A percentile compares a stretch with the other conserved stretches of the same genome.
Conservation (phyloP, 2,329 filamentous ascomycete species). For the Hymenoscyphus scutula region DNA sequence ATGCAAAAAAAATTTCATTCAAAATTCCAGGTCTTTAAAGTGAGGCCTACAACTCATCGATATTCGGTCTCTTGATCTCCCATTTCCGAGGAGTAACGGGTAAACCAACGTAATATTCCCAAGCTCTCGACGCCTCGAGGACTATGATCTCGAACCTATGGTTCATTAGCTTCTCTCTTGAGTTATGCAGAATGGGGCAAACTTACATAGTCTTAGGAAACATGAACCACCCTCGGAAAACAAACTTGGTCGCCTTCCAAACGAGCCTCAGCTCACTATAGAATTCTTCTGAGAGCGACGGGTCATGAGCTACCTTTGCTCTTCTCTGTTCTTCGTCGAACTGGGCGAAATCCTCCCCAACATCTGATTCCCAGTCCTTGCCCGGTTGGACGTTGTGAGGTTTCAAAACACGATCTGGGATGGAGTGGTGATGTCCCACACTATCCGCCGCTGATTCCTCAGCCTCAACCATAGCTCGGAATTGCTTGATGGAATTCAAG, state of each 20-base stretch:
- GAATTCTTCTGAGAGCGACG: conserved; percentile 56
- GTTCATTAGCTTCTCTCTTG: conserved; percentile 20
- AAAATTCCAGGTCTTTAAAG: neutral
- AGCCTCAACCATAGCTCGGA: conserved; percentile 55
- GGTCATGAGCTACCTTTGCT: conserved; percentile 31
- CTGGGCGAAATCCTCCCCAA: conserved; percentile 44
- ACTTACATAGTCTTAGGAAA: conserved; percentile 71
- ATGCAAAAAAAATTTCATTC: neutral
- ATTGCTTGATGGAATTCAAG: conserved; percentile 70
- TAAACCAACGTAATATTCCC: conserved; percentile 62
- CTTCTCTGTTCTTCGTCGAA: conserved; percentile 31
- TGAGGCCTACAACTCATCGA: conserved; percentile 41
- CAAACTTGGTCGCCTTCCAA: conserved; percentile 59
- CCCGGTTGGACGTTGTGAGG: conserved; percentile 42
- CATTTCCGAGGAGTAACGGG: conserved; percentile 56
- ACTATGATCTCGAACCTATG: conserved; percentile 50
- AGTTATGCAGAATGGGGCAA: neutral
- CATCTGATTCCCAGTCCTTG: conserved; percentile 35
- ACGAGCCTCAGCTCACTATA: conserved; percentile 63
- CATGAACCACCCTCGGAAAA: conserved; percentile 67
- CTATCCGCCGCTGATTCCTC: conserved; percentile 33
- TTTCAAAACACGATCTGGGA: conserved; percentile 37
- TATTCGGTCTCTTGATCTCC: conserved; percentile 37
- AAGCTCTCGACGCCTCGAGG: conserved; percentile 53
- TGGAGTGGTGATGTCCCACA: conserved; percentile 24